These are phyloP conservation scores for Sporothrix dimorphospora DNA, from an alignment of 2,329 filamentous ascomycete species.

Conservation along the genomic window DNA sequence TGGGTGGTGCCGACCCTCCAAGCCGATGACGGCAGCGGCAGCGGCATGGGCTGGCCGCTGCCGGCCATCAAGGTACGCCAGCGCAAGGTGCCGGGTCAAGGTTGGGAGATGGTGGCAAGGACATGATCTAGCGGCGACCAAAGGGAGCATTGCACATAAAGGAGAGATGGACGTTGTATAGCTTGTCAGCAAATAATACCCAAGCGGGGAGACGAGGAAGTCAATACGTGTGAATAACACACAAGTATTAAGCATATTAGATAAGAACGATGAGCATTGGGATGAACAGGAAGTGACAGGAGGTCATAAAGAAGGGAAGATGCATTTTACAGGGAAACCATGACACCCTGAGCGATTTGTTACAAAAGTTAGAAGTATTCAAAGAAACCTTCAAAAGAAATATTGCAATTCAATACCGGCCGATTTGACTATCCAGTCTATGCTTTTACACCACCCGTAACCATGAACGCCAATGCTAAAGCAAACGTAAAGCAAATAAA, in stretches of 20 bases:
- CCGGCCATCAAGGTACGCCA: constrained; percentile 84
- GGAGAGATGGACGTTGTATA: neutral
- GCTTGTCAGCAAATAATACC: no score
- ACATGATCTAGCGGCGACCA: neutral
- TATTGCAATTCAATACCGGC: neutral
- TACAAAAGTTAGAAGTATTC: neutral
- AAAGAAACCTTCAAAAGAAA: neutral
- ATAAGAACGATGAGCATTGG: no score
- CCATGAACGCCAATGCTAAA: constrained; percentile 7
- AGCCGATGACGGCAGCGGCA: constrained; percentile 62
- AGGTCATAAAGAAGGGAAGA: no score
- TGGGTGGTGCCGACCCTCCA: constrained; percentile 80
- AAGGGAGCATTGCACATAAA: neutral
- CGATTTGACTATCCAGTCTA: neutral
- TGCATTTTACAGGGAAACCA: neutral
- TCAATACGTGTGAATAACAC: no score
- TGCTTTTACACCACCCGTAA: neutral
- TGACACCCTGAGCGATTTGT: neutral
- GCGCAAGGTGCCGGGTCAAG: constrained; percentile 69
- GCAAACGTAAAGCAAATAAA: constrained; percentile 19
- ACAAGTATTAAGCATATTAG: no score
- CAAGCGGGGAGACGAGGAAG: no score
- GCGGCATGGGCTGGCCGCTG: constrained; percentile 78
- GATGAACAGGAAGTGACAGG: no score
- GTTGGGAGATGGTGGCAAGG: constrained; percentile 67